Conservation (phyloP, 352 stramenopile genomes). For the Pythium coloratum region DNA sequence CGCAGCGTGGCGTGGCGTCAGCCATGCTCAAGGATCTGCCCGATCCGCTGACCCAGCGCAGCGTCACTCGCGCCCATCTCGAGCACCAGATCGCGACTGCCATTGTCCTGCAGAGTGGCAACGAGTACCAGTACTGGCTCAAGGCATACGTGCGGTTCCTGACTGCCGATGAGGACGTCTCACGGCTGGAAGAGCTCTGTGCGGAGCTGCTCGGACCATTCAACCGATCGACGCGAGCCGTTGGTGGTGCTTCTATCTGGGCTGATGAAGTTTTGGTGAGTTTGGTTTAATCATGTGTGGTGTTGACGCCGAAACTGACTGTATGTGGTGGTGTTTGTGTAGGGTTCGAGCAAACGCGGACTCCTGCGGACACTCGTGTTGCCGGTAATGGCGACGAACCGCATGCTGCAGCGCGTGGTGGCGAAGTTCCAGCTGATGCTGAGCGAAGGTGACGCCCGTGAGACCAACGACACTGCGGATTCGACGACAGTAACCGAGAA, state of each 20-base stretch:
- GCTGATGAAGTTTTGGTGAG: slow-evolving; percentile 16
- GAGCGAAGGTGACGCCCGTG: slow-evolving; percentile 51
- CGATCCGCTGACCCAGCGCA: slow-evolving; percentile 73
- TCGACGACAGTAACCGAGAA: background rate
- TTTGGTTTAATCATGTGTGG: background rate
- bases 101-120: slow-evolving; percentile 60
- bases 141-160: slow-evolving; percentile 83
- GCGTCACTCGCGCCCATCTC: slow-evolving; percentile 79
- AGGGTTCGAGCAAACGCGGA: slow-evolving; percentile 74
- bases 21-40: slow-evolving; percentile 73
- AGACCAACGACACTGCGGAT: background rate
- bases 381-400: slow-evolving; percentile 78
- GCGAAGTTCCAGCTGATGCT: slow-evolving; percentile 85
- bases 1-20: slow-evolving; percentile 59
- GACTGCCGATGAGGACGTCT: slow-evolving; percentile 75
- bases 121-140: slow-evolving; percentile 86
- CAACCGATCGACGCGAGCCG: slow-evolving; percentile 41
- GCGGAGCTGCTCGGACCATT: slow-evolving; percentile 79
- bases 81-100: slow-evolving; percentile 78
- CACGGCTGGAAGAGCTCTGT: slow-evolving; percentile 73
- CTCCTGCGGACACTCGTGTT: slow-evolving; percentile 72
- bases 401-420: slow-evolving; percentile 78
- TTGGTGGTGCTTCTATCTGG: slow-evolving; percentile 3
- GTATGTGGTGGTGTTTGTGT: slow-evolving; percentile 23
- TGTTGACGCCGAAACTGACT: background rate